Percentiles rank a stretch among this genome's conserved stretches.
These are phyloP conservation scores for Cytospora chrysosperma DNA, from an alignment of 2,329 filamentous ascomycete genomes.

Conservation along the genomic window DNA sequence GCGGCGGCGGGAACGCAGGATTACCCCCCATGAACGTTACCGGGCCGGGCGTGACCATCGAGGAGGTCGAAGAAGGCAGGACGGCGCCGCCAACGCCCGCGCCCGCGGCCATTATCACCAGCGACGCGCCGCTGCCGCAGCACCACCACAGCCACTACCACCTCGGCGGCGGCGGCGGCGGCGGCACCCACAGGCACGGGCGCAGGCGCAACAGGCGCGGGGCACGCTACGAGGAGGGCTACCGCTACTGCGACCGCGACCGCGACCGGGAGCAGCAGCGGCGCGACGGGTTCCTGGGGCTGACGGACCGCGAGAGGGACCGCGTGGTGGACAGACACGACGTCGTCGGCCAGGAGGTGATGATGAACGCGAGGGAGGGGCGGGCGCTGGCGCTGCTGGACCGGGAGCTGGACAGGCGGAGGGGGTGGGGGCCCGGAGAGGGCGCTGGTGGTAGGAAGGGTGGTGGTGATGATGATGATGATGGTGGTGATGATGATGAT, in stretches of 20 bases:
- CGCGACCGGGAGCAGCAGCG: not conserved
- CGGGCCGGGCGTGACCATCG: slow-evolving; percentile 9
- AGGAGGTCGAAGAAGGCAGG: slow-evolving; percentile 15
- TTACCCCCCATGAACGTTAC: not conserved
- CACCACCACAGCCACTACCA: slow-evolving; percentile 13
- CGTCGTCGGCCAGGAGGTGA: slow-evolving; percentile 3
- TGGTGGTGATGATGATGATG: not conserved
- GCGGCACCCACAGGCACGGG: not conserved
- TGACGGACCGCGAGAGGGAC: slow-evolving; percentile 4
- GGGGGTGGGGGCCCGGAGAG: not conserved
- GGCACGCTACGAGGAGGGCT: not conserved
- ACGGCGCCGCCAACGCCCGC: not conserved
- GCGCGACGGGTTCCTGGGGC: not conserved
- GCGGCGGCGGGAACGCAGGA: not conserved
- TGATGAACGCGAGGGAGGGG: not conserved
- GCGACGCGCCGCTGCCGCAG: not conserved
- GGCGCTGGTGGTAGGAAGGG: not conserved
- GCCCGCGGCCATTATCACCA: not conserved
- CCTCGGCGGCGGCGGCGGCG: not conserved
- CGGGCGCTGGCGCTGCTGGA: slow-evolving; percentile 13
- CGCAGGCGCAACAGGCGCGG: not conserved
- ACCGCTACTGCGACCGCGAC: too few species aligned
- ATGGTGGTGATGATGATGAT: too few species aligned
- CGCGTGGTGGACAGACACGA: slow-evolving; percentile 9
- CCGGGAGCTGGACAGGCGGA: slow-evolving; percentile 7